These are phyloP conservation scores for Fomitopsis schrenkii DNA, from an alignment of 1,284 basidiomycete species.

Conservation along the genomic window DNA sequence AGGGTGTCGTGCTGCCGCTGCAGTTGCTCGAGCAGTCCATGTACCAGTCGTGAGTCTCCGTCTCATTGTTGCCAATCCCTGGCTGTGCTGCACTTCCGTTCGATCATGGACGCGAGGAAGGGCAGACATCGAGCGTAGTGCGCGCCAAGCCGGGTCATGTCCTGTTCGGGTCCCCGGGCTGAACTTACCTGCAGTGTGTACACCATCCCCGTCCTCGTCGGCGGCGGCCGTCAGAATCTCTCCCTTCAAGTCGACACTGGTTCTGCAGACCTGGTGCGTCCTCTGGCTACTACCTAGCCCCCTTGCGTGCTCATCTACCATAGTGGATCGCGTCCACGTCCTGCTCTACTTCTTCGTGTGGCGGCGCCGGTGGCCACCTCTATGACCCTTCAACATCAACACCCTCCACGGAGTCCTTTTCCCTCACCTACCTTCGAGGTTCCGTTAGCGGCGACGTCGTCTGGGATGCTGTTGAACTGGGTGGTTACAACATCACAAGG, in stretches of 20 bases:
- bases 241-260: constrained; percentile 71
- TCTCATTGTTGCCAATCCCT: too few species aligned
- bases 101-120: too few species aligned
- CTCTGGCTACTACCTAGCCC: neutral
- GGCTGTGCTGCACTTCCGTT: too few species aligned
- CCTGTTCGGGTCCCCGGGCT: neutral
- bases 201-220: constrained; percentile 51
- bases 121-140: too few species aligned
- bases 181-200: constrained; percentile 44
- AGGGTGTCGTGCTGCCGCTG: constrained; percentile 50
- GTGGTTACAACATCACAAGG: constrained; percentile 51
- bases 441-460: constrained; percentile 53
- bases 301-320: neutral
- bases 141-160: too few species aligned
- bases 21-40: constrained; percentile 44
- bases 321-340: constrained; percentile 64
- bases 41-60: constrained; percentile 47
- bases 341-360: constrained; percentile 44
- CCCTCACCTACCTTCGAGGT: constrained; percentile 49
- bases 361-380: constrained; percentile 32
- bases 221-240: constrained; percentile 42
- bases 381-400: constrained; percentile 26
- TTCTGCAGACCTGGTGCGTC: constrained; percentile 66
- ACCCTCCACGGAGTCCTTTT: neutral
- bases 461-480: constrained; percentile 59